Evolutionary conservation across 148 eudicot species (phyloP).

Genomic region (Pharnaceum exiguum): DNA sequence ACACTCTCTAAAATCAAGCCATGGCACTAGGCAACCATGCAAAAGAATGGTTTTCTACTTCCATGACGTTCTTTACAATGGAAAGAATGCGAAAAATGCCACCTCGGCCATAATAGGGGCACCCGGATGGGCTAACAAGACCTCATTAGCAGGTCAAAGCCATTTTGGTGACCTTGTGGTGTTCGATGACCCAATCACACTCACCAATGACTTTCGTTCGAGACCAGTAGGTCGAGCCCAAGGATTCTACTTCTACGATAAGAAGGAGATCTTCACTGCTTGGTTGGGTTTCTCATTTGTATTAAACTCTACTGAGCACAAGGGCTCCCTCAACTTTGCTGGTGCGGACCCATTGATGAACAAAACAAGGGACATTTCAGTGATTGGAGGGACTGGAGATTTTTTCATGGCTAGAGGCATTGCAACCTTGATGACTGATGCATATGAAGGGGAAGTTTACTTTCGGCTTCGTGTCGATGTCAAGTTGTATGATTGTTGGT

Average conservation of each 20-base stretch:
- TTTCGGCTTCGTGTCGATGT: conserved; percentile 55
- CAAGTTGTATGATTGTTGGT: conserved; percentile 65
- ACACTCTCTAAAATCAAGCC: background rate
- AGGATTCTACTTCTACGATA: conserved; percentile 60
- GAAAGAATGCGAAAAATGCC: conserved; percentile 45
- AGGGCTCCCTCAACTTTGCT: conserved; percentile 47
- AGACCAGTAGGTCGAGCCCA: conserved; percentile 58
- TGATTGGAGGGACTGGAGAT: conserved; percentile 75
- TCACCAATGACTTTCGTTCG: conserved; percentile 48
- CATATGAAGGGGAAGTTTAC: conserved; percentile 55
- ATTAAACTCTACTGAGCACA: conserved; percentile 41
- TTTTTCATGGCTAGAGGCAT: conserved; percentile 75
- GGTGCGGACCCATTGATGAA: conserved; percentile 67
- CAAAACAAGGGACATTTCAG: conserved; percentile 64
- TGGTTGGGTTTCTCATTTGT: conserved; percentile 59
- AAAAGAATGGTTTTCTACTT: conserved; percentile 35
- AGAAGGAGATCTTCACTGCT: conserved; percentile 36
- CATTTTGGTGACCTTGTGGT: conserved; percentile 58
- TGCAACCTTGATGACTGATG: conserved; percentile 57
- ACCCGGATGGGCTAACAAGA: conserved; percentile 47
- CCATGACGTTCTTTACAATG: conserved; percentile 59
- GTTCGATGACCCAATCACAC: conserved; percentile 68
- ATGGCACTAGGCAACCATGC: conserved; percentile 29
- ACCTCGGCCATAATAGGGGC: conserved; percentile 53
- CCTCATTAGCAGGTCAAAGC: conserved; percentile 23